phyloP scores from a whole-genome alignment of 2,329 filamentous ascomycete genomes.

The Fusarium kyushuense region DNA sequence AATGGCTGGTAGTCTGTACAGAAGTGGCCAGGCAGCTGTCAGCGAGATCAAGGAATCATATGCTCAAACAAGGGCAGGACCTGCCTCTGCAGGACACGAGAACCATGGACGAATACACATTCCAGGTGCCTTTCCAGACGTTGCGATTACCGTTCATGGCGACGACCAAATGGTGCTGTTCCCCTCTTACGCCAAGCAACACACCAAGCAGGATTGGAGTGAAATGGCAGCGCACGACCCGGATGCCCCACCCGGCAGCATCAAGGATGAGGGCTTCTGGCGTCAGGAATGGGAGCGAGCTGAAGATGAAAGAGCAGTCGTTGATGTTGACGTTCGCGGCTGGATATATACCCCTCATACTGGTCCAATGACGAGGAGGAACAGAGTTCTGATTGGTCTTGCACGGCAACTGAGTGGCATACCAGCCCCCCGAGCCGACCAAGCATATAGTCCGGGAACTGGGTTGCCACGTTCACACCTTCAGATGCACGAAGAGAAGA shows the following conservation, averaged over 20 bases:
- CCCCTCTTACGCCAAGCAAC: constrained; percentile 87
- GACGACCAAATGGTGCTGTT: constrained; percentile 95
- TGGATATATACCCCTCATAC: constrained; percentile 93
- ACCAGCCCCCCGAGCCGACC: constrained; percentile 70
- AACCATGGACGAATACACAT: constrained; percentile 59
- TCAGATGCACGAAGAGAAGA: constrained; percentile 59
- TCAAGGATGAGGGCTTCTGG: constrained; percentile 79
- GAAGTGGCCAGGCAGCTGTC: constrained; percentile 67
- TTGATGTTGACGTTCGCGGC: constrained; percentile 94
- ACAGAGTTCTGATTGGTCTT: constrained; percentile 86
- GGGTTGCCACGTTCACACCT: constrained; percentile 42
- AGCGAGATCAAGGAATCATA: constrained; percentile 71
- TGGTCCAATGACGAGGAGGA: constrained; percentile 87
- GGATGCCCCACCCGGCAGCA: constrained; percentile 53
- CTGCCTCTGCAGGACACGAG: constrained; percentile 48
- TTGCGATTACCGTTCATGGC: constrained; percentile 81
- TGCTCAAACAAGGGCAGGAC: constrained; percentile 62
- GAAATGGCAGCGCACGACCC: constrained; percentile 47
- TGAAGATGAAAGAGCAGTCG: constrained; percentile 85
- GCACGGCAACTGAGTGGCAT: constrained; percentile 90
- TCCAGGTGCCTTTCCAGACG: constrained; percentile 84
- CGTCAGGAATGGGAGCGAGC: constrained; percentile 80
- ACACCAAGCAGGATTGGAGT: constrained; percentile 65
- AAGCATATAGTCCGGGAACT: constrained; percentile 36
- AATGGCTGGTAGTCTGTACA: constrained; percentile 69